A percentile compares a stretch with the other conserved stretches of the same genome.
Evolutionary conservation across 2,329 filamentous ascomycete genomes (phyloP).

Genomic region (Xenoacremonium recifei): DNA sequence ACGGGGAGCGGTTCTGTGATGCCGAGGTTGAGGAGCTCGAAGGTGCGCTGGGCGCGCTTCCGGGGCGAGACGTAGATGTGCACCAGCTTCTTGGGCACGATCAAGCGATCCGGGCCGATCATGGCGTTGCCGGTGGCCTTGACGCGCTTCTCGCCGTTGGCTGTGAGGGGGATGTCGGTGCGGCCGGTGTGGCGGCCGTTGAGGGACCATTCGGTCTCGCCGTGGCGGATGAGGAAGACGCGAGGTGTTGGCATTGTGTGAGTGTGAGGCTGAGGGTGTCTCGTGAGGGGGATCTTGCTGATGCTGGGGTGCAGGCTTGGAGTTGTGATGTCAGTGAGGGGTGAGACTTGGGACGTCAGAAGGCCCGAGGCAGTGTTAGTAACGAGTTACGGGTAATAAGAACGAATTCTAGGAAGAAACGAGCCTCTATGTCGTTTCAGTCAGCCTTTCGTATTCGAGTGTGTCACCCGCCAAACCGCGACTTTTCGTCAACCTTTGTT

Average conservation of each 20-base stretch:
- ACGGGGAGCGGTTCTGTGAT: constrained; percentile 60
- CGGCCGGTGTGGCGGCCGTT: constrained; percentile 80
- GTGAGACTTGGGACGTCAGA: no score
- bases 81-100: constrained; percentile 76
- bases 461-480: no score
- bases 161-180: constrained; percentile 83
- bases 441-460: no score
- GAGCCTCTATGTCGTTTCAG: no score
- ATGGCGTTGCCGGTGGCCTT: constrained; percentile 77
- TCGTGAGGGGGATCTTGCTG: not conserved
- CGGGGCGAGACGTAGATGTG: constrained; percentile 92
- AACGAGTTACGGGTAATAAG: no score
- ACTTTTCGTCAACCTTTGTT: no score
- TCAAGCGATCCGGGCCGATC: constrained; percentile 79
- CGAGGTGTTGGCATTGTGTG: constrained; percentile 54
- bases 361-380: no score
- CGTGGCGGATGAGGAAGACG: constrained; percentile 82
- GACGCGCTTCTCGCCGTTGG: constrained; percentile 75
- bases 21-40: constrained; percentile 80
- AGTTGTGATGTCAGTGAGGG: not conserved
- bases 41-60: constrained; percentile 80
- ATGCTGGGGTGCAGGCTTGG: not conserved
- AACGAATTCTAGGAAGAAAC: no score
- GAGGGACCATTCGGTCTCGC: constrained; percentile 94
- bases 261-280: not conserved